phyloP scores from a whole-genome alignment of 192 early-diverging fungal species.

The Oehlia diaphana region DNA sequence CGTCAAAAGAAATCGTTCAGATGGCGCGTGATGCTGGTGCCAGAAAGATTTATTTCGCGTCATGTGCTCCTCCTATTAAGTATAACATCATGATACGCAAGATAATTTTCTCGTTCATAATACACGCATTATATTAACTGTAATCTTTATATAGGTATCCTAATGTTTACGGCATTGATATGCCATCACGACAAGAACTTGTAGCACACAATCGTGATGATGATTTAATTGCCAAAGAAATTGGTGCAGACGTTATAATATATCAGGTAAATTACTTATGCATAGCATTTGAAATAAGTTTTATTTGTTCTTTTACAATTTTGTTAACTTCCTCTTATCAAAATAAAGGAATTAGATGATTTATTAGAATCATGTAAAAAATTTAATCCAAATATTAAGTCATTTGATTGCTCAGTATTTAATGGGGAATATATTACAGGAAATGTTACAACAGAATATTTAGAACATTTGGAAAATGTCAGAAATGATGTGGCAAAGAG shows the following conservation, averaged over 20 bases:
- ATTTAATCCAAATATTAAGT: slow-evolving; percentile 79
- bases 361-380: slow-evolving; percentile 80
- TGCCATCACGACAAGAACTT: slow-evolving; percentile 93
- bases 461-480: slow-evolving; percentile 52
- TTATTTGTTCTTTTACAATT: background rate
- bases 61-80: slow-evolving; percentile 93
- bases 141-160: slow-evolving; percentile 62
- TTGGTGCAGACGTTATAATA: slow-evolving; percentile 96
- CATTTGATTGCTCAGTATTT: slow-evolving; percentile 98
- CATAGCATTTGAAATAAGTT: background rate
- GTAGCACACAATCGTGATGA: slow-evolving; percentile 81
- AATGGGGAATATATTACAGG: slow-evolving; percentile 92
- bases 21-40: slow-evolving; percentile 99
- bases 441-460: slow-evolving; percentile 67
- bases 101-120: background rate
- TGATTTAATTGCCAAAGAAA: slow-evolving; percentile 80
- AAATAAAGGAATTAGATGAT: slow-evolving; percentile 68
- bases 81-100: background rate
- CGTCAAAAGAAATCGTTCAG: slow-evolving; percentile 97
- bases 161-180: slow-evolving; percentile 99
- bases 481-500: slow-evolving; percentile 52
- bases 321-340: background rate
- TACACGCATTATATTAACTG: slow-evolving; percentile 27
- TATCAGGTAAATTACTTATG: slow-evolving; percentile 70
- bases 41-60: slow-evolving; percentile 98